Base-by-base conservation (phyloP, 1,284 basidiomycete genomes). In the Tilletia indica region DNA sequence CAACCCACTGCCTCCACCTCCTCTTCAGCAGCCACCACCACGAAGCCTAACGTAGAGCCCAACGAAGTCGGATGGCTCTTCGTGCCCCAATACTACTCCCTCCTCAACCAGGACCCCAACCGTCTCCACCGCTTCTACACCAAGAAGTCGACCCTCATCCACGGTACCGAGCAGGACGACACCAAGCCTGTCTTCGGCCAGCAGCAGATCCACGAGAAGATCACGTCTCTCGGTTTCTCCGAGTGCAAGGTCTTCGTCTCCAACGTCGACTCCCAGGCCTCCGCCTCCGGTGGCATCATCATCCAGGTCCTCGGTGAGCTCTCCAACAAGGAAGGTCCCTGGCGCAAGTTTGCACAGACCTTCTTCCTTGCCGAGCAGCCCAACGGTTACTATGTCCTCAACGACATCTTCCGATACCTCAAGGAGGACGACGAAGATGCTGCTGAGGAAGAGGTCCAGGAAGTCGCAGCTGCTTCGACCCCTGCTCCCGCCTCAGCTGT, bases 351-450 rank as follows among this genome's bases (percentile, higher is more conserved):
- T 83, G 94, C 94, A 31, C 97, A 99, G 87, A 98, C 96, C 16
- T 99, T 99, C 88, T 99, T 99, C 91, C 91, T 99, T 71, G 97
- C 97, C 66, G 93, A 97, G 86, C 97, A 99, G 87, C 93, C 94
- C 54, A 97, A 96, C 82, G 97, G 97, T 66, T 99, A 98, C 88
- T 99, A 94, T 86, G 97, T 99, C 74, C 90, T 99, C 85, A 99
- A 99, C 87, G 97, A 99, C 87, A 98, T 99, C 87, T 99, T 99
- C 91, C 92, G 96, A 76, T 98, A 96, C 88, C 88, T 99, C 77
- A 97, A 97, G 87, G 95, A 98, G 86, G 95, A 97, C 81, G 88
- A 90, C 49, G 91, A 93, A 74, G 92, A 92, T 76, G 87, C 88
- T 56, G 93, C 92, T 71, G 91, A 92, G 69, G 47, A 67, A 68